These are phyloP conservation scores for Arthrobotrys sphaeroides DNA, from an alignment of 2,329 filamentous ascomycete genomes.

Conservation along the genomic window DNA sequence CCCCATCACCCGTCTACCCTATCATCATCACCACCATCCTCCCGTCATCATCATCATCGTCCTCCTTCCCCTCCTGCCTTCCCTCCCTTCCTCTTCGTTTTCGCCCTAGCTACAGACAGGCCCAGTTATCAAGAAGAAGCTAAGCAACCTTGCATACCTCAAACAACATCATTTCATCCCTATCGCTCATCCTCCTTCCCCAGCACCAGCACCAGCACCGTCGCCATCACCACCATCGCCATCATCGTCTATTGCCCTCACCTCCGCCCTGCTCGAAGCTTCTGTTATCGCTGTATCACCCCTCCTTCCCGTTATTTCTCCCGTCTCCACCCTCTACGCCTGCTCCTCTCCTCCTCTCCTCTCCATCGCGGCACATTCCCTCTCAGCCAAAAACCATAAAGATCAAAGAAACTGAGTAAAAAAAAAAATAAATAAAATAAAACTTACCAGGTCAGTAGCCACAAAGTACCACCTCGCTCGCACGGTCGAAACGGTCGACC, in stretches of 20 bases:
- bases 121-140: too few relatives aligned
- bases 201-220: not conserved
- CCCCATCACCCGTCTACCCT: not conserved
- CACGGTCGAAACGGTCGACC: constrained; percentile 11
- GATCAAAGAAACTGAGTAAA: too few relatives aligned
- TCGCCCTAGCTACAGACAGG: too few relatives aligned
- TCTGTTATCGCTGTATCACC: not conserved
- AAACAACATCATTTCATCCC: too few relatives aligned
- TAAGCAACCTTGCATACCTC: too few relatives aligned
- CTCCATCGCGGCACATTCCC: not conserved
- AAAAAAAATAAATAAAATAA: too few relatives aligned
- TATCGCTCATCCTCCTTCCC: too few relatives aligned
- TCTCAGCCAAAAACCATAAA: not conserved
- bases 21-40: not conserved
- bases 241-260: too few relatives aligned
- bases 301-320: not conserved
- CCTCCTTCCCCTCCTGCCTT: too few relatives aligned
- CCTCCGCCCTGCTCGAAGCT: not conserved
- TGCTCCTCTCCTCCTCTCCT: not conserved
- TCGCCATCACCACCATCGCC: not conserved
- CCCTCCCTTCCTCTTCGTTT: too few relatives aligned
- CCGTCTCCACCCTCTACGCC: not conserved
- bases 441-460: constrained; percentile 12
- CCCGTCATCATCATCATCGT: too few relatives aligned
- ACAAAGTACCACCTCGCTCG: not conserved